Base-by-base conservation (phyloP, 371 early-diverging fungal genomes). In the Apophysomyces elegans region DNA sequence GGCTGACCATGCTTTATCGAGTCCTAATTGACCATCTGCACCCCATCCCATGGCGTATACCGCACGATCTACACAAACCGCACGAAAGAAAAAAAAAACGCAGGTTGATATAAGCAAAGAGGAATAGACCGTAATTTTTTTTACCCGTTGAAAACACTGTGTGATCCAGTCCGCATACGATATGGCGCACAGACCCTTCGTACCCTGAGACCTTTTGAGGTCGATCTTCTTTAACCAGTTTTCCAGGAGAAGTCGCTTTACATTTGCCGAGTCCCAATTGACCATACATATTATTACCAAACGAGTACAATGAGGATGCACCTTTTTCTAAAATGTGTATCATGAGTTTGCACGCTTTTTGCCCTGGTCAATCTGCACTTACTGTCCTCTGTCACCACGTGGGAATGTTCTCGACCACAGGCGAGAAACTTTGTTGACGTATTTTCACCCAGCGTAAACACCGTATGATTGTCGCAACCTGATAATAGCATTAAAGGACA, bases 1-100 rank as follows among this genome's bases (percentile, higher is more conserved):
- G 2, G 72, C 70, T 21, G 84, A 78, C 6, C 74, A 76, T 1
- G 66, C 71, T 7, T 74, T 63, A 0, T 89, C 91, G 26, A 86
- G 76, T 12, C 93, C 93, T 37, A 93, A 68, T 72, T 93, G 93
- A 32, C 93, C 93, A 65, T 93, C 93, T 9, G 91, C 87, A 36
- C 90, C 88, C 93, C 93, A 93, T 12, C 93, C 93, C 91, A 92
- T 90, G 2, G 89, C 79, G 69, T 86, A 91, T 14, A 91, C 56
- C 4, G 73, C 77, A 36, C 76, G 47, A 21, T 57, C 54, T 59
- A 50, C 36, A 63, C 8, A 50, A 43, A 35, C 32, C 32, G 32
- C 32, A 26, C 32, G 8, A 37, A 57, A 8, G 14, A 36, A 57
- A 37, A 36, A 57, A 37, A 2, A 12, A 14, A 39, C 5, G 18